Conservation (phyloP, 2,329 filamentous ascomycete genomes). For the Arthrobotrys conoides region DNA sequence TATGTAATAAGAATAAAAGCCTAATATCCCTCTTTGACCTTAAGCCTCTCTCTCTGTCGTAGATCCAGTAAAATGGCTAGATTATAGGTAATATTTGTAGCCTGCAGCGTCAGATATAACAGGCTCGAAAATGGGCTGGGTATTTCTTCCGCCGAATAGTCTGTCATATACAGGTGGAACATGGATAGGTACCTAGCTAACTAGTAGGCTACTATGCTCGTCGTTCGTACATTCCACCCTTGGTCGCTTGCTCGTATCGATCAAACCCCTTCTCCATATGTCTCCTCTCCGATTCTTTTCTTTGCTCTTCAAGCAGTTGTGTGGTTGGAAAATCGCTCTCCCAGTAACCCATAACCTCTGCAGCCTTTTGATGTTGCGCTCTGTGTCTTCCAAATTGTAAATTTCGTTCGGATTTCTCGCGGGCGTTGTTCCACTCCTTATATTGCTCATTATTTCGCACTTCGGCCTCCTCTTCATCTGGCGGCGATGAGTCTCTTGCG, state of each 20-base stretch:
- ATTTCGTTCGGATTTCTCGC: constrained; percentile 76
- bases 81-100: neutral
- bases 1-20: constrained; percentile 42
- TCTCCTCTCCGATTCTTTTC: constrained; percentile 75
- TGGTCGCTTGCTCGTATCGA: constrained; percentile 85
- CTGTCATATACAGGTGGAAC: neutral
- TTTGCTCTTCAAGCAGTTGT: constrained; percentile 80
- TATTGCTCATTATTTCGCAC: constrained; percentile 71
- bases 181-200: neutral
- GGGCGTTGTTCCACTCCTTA: constrained; percentile 74
- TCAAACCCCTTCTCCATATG: constrained; percentile 78
- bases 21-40: constrained; percentile 18
- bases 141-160: neutral
- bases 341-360: constrained; percentile 91
- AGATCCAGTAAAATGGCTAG: neutral
- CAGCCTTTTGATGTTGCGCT: constrained; percentile 78
- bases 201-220: neutral
- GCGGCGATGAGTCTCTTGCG: constrained; percentile 34
- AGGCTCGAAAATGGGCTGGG: neutral
- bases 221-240: constrained; percentile 69
- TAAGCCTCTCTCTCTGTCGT: neutral
- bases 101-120: too few species aligned
- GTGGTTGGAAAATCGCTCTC: constrained; percentile 88
- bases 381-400: constrained; percentile 79
- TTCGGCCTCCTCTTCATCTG: constrained; percentile 67